Evolutionary conservation across 352 stramenopile genomes (phyloP), one percentile per base, ranked within the genome.

Genomic region (Blastocystis hominis): DNA sequence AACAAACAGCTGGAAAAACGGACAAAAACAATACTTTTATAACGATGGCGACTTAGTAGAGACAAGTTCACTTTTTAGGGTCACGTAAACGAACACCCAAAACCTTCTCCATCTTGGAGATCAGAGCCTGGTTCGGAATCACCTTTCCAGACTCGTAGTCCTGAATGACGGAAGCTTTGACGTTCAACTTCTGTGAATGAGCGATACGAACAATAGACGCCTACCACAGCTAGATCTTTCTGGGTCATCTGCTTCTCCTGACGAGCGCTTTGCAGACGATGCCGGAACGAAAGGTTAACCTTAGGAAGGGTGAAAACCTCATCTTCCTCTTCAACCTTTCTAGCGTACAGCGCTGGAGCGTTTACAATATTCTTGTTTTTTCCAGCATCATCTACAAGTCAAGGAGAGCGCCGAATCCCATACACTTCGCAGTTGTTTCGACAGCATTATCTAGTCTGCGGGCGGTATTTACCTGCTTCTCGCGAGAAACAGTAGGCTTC

Each of bases 171-270:
- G 98, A 95, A 53, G 95, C 95, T 90, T 98, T 98, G 89, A 96
- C 94, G 89, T 96, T 97, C 86, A 97, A 95, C 63, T 91, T 89
- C 86, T 91, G 75, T 63, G 64, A 34, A 4, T 30, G 30, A 69
- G 6, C 64, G 20, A 63, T 4, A 34, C 9, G 9, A 72, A 86
- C 46, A 15, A 77, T 17, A 76, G 1, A 86, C 0, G 17, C 88
- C 79, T 63, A 91, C 86, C 34, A 95, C 98, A 7, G 94, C 96
- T 59, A 98, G 91, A 84, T 97, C 93, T 90, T 98, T 98, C 92
- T 98, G 96, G 34, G 95, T 98, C 93, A 98, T 96, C 91, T 98
- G 98, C 91, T 98, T 98, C 17, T 94, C 95, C 80, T 92, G 95
- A 17, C 96, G 94, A 30, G 95, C 96, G 90, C 98, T 89, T 24